Base-by-base conservation (phyloP, 371 early-diverging fungal genomes). In the Cokeromyces recurvatus region DNA sequence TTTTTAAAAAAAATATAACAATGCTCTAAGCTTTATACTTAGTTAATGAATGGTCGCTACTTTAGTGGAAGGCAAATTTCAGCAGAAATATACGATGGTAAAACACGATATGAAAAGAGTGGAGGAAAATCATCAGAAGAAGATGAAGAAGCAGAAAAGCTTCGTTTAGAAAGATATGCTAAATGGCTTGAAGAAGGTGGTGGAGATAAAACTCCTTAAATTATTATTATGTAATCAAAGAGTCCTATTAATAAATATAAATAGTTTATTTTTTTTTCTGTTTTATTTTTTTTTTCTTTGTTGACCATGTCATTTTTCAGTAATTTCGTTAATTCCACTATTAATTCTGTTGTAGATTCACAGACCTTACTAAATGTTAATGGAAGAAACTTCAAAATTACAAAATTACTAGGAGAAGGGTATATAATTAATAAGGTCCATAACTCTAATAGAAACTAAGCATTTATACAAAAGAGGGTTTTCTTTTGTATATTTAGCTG, bases 41-140 rank as follows among this genome's bases (percentile, higher is more conserved):
- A 91, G 85, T 57, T 83, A 53, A 94, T 95, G 92, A 84, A 93
- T 45, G 90, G 90, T 7, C 81, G 97, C 4, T 94, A 79, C 62
- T 95, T 95, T 81, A 91, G 83, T 27, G 94, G 93, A 1, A 77
- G 84, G 19, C 78, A 82, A 43, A 80, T 97, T 22, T 71, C 67
- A n/a, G 93, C 95, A 8, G 78, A 79, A 20, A 71, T 92, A 16
- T 88, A 78, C 55, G 89, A 91, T 59, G 95, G 95, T 0, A 87
- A 86, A 40, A 68, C 74, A 1, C 74, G 71, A 64, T 78, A 82
- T 53, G 57, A 83, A 66, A 71, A 71, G 58, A 60, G 76, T 35
- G 71, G 74, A 16, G 53, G 54, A 42, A 55, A 67, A 12, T 52
- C 62, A 20, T 67, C 68, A 23, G 77, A 86, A 46, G 77, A 75